These are phyloP conservation scores for Gonapodya prolifera DNA, from an alignment of 192 early-diverging fungal species.

Conservation along the genomic window DNA sequence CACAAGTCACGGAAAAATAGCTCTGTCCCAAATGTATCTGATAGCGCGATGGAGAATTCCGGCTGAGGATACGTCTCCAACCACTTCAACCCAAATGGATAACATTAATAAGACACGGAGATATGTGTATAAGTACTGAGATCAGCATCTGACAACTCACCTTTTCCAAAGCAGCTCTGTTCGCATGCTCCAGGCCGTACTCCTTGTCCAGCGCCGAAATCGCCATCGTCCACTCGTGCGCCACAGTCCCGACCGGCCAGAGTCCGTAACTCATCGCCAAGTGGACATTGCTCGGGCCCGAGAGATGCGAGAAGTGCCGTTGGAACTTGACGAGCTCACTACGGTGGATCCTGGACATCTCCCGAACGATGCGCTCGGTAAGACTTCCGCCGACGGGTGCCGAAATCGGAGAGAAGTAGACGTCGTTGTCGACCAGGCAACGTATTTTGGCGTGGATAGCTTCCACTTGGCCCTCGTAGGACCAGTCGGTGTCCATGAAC, in stretches of 20 bases:
- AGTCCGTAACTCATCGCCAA: conserved; percentile 31
- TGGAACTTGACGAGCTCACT: not conserved
- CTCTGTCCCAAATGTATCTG: conserved; percentile 53
- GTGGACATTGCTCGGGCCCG: conserved; percentile 59
- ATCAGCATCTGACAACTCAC: not conserved
- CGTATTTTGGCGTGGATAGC: conserved; percentile 30
- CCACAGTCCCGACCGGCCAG: conserved; percentile 34
- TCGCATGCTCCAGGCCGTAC: conserved; percentile 30
- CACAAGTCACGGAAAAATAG: conserved; percentile 54
- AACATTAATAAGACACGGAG: no score
- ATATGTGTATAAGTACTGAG: not conserved
- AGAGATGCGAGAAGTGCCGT: not conserved
- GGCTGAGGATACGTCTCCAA: conserved; percentile 30
- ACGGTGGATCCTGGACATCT: not conserved
- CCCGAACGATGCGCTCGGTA: conserved; percentile 39
- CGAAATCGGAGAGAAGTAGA: conserved; percentile 66
- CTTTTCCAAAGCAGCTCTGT: conserved; percentile 37
- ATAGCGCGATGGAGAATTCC: conserved; percentile 48
- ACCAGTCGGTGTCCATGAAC: conserved; percentile 57
- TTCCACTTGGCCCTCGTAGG: conserved; percentile 45
- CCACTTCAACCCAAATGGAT: conserved; percentile 29
- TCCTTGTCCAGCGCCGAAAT: conserved; percentile 43
- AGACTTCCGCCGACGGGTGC: conserved; percentile 53
- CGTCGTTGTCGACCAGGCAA: conserved; percentile 34
- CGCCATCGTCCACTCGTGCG: conserved; percentile 70